Percentiles rank a stretch among this genome's conserved stretches.
Conservation (phyloP, 108 stramenopile species). For the Pseudonitzschia multiseries region DNA sequence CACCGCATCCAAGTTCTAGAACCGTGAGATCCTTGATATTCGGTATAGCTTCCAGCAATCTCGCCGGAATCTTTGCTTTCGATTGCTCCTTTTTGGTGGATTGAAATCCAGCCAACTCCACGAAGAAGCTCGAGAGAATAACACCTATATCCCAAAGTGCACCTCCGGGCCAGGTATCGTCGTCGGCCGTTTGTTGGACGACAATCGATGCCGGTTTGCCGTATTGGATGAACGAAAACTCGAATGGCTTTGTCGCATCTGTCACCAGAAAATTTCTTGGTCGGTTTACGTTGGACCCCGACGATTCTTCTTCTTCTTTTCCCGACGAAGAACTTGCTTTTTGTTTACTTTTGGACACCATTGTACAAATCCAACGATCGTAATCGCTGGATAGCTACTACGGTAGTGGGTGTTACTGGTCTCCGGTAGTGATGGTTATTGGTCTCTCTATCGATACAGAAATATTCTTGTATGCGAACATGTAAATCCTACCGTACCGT, state of each 20-base stretch:
- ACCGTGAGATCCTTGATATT: conserved; percentile 28
- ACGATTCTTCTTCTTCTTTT: conserved; percentile 2
- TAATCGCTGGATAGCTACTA: not conserved
- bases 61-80: conserved; percentile 18
- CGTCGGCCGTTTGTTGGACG: conserved; percentile 47
- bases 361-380: not conserved
- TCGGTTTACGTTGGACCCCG: conserved; percentile 14
- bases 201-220: conserved; percentile 35
- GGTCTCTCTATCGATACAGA: too few species aligned
- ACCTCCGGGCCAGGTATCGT: conserved; percentile 61
- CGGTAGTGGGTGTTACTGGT: too few species aligned
- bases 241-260: conserved; percentile 48
- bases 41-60: conserved; percentile 27
- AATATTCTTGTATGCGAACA: too few species aligned
- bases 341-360: not conserved
- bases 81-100: conserved; percentile 12
- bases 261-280: conserved; percentile 45
- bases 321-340: not conserved
- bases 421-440: too few species aligned
- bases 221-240: conserved; percentile 36
- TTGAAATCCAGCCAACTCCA: conserved; percentile 27
- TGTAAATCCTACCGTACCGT: too few species aligned
- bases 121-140: conserved; percentile 43
- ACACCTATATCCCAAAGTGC: conserved; percentile 60
- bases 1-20: conserved; percentile 53